Percentiles rank a stretch among this genome's conserved stretches.
These are phyloP conservation scores for Lipomyces sp. DNA, from an alignment of 805 yeast genomes.

Conservation along the genomic window DNA sequence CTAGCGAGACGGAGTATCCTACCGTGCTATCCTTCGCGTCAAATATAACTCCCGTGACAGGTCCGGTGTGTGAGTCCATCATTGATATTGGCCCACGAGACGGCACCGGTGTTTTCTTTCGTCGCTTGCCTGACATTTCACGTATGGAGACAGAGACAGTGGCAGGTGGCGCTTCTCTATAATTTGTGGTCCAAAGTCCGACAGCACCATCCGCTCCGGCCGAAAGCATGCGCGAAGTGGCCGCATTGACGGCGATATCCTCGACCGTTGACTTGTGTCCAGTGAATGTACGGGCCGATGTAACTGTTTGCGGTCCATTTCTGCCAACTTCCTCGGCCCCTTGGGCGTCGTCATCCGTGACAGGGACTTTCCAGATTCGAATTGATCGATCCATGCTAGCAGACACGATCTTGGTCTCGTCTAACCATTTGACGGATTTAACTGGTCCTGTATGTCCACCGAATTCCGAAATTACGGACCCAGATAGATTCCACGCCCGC, in stretches of 20 bases:
- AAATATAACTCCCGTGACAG: conserved; percentile 84
- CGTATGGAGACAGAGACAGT: conserved; percentile 43
- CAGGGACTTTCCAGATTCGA: conserved; percentile 74
- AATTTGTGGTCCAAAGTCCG: conserved; percentile 86
- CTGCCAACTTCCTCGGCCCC: conserved; percentile 50
- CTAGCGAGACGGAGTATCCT: conserved; percentile 93
- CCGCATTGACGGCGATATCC: conserved; percentile 62
- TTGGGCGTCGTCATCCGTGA: conserved; percentile 55
- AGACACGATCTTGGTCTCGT: conserved; percentile 71
- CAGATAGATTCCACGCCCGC: conserved; percentile 82
- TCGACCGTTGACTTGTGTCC: conserved; percentile 92
- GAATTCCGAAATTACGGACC: conserved; percentile 76
- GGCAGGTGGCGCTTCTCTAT: conserved; percentile 77
- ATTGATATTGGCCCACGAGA: conserved; percentile 81
- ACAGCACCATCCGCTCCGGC: conserved; percentile 81
- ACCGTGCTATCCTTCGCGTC: conserved; percentile 76
- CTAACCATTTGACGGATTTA: conserved; percentile 80
- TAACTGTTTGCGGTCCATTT: conserved; percentile 11
- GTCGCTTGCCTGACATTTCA: conserved; percentile 79
- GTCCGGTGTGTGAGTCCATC: conserved; percentile 79
- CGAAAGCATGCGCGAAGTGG: conserved; percentile 70
- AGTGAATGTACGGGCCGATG: conserved; percentile 52
- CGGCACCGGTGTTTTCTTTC: conserved; percentile 81
- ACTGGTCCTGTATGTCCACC: conserved; percentile 90
- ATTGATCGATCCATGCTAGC: conserved; percentile 89